Percentiles rank a stretch among this genome's conserved stretches.
Evolutionary conservation across 2,329 filamentous ascomycete species (phyloP).

Genomic region (Aspergillus sclerotialis): DNA sequence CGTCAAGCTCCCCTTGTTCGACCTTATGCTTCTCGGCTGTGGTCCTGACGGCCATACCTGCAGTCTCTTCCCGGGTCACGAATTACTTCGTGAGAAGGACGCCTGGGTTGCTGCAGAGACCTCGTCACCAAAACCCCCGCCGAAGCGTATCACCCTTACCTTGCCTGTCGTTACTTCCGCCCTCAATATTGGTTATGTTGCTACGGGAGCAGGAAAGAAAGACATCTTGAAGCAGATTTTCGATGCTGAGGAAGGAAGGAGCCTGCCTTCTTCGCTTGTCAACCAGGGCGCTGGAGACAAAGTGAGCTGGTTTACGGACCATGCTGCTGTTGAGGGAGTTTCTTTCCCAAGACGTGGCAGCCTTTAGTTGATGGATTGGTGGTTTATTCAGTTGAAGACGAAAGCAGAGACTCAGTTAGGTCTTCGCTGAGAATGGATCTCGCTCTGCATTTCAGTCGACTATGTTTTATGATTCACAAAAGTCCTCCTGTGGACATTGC

Average conservation of each 20-base stretch:
- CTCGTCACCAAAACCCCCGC: slow-evolving; percentile 91
- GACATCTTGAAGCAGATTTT: slow-evolving; percentile 90
- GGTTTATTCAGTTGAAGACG: no score
- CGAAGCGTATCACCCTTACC: slow-evolving; percentile 83
- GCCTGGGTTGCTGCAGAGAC: slow-evolving; percentile 91
- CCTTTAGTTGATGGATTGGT: slow-evolving; percentile 46
- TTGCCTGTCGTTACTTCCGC: slow-evolving; percentile 85
- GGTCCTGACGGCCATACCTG: slow-evolving; percentile 97
- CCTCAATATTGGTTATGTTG: slow-evolving; percentile 81
- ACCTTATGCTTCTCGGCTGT: slow-evolving; percentile 85
- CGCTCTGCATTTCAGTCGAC: no score
- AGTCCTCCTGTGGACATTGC: no score
- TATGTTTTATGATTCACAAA: no score
- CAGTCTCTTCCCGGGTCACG: slow-evolving; percentile 87
- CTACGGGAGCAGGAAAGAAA: slow-evolving; percentile 83
- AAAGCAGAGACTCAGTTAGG: no score
- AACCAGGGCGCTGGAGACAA: slow-evolving; percentile 79
- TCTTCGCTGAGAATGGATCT: no score
- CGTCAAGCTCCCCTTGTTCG: slow-evolving; percentile 90
- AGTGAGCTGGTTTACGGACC: slow-evolving; percentile 92
- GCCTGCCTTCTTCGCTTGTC: slow-evolving; percentile 77
- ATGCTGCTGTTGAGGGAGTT: slow-evolving; percentile 77
- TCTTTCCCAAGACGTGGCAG: slow-evolving; percentile 69
- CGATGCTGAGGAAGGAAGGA: slow-evolving; percentile 63
- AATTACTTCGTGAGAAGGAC: slow-evolving; percentile 73